phyloP scores from a whole-genome alignment of 345 rosid species.

The Ceriops zippeliana region DNA sequence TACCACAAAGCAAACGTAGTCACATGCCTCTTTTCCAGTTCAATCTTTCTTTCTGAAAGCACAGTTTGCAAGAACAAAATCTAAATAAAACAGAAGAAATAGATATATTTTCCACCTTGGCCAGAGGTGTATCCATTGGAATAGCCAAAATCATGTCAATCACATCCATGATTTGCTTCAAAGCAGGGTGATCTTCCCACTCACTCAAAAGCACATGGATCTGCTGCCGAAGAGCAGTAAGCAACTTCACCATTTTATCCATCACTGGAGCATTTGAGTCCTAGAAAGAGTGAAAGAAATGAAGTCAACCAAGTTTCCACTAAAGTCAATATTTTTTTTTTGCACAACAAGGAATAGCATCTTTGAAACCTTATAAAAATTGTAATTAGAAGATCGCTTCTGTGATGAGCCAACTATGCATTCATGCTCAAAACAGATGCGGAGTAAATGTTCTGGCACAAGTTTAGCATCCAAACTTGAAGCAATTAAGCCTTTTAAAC shows the following conservation, averaged over 20 bases:
- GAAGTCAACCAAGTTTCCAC: conserved; percentile 5
- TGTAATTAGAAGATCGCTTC: conserved; percentile 45
- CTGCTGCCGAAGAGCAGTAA: conserved; percentile 41
- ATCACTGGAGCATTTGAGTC: conserved; percentile 66
- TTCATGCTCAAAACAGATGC: conserved; percentile 64
- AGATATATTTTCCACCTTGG: conserved; percentile 50
- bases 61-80: neutral
- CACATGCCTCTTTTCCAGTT: neutral
- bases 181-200: conserved; percentile 83
- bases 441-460: conserved; percentile 76
- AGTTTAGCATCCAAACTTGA: conserved; percentile 72
- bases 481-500: conserved; percentile 52
- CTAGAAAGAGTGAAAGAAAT: conserved; percentile 33
- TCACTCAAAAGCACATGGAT: conserved; percentile 50
- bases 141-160: conserved; percentile 66
- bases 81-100: neutral
- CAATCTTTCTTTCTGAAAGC: neutral
- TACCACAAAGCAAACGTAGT: neutral
- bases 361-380: conserved; percentile 80
- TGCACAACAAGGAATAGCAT: neutral
- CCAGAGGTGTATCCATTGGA: conserved; percentile 71
- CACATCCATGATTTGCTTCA: conserved; percentile 64
- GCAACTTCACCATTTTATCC: conserved; percentile 71
- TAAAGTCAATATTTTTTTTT: neutral
- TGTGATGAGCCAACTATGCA: conserved; percentile 33